phyloP scores from a whole-genome alignment of 805 yeast genomes.

The Metschnikowia noctiluminum region DNA sequence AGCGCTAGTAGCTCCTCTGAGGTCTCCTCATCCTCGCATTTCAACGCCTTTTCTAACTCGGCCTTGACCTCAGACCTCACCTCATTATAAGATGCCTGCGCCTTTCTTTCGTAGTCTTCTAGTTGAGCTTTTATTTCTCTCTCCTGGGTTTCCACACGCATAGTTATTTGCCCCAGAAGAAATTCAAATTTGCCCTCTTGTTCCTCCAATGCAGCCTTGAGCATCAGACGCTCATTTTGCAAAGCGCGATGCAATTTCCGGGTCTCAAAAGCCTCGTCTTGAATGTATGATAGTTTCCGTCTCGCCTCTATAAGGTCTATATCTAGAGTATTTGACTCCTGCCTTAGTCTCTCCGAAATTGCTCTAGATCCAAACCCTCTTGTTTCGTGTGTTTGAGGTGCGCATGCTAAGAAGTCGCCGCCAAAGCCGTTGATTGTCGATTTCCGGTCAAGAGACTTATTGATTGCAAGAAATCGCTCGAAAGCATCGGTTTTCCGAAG shows the following conservation, averaged over 20 bases:
- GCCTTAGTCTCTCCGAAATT: slow-evolving; percentile 9
- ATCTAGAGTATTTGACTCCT: slow-evolving; percentile 20
- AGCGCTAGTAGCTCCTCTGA: slow-evolving; percentile 1
- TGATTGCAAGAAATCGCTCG: slow-evolving; percentile 14
- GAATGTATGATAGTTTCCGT: slow-evolving; percentile 1
- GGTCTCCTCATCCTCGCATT: slow-evolving; percentile 3
- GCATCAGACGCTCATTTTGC: slow-evolving; percentile 6
- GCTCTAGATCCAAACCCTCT: background rate
- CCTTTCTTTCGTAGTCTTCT: slow-evolving; percentile 26
- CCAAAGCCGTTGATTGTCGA: slow-evolving; percentile 1
- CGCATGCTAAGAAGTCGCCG: background rate
- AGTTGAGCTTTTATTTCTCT: slow-evolving; percentile 26
- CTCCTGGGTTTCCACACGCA: slow-evolving; percentile 29
- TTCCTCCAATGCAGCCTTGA: slow-evolving; percentile 9
- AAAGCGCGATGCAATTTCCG: slow-evolving; percentile 11
- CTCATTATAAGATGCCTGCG: slow-evolving; percentile 28
- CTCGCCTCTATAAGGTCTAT: slow-evolving; percentile 17
- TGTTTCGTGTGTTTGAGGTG: background rate
- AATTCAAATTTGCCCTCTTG: slow-evolving; percentile 20
- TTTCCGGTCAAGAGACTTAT: slow-evolving; percentile 15
- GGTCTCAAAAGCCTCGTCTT: slow-evolving; percentile 10
- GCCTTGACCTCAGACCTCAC: slow-evolving; percentile 32
- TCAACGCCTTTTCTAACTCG: slow-evolving; percentile 24
- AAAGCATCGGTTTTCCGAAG: slow-evolving; percentile 9
- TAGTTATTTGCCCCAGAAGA: slow-evolving; percentile 26